Base-by-base conservation (phyloP, 768 basidiomycete genomes). In the Tricholoma terreum region DNA sequence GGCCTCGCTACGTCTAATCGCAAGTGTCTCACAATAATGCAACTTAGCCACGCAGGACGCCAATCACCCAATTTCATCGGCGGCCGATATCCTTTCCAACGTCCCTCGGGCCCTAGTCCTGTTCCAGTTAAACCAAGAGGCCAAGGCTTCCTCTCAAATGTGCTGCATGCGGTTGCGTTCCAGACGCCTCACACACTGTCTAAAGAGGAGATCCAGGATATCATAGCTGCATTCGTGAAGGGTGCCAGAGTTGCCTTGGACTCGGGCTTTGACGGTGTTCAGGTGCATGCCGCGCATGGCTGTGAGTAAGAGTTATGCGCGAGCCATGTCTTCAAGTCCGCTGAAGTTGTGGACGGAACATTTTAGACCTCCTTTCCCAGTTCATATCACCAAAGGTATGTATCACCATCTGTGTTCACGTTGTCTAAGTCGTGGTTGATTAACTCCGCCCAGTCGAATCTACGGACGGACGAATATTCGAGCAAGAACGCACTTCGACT, bases 201-300 rank as follows among this genome's bases (percentile, higher is more conserved):
- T 0, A 34, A 72, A 2, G 54, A 62, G 0, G 90, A 94, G 42
- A 84, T 97, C 55, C 75, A 83, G 21, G 61, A 75, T 9, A 80
- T 85, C 6, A 79, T 92, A 0, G 73, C 76, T 1, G 74, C 71
- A 7, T 98, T 96, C 64, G 79, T 88, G 2, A 72, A 73, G 38
- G 90, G 87, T 5, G 90, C 93, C 0, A 65, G 71, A 40, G 63
- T 90, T 31, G 92, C 91, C 8, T 69, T 77, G 15, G 67, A 80
- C 53, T 73, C 87, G 38, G 92, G 91, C 0, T 95, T 94, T 67
- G 91, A 96, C 60, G 94, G 95, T 0, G 74, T 96, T 3, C 84
- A 97, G 65, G 59, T 98, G 9, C 95, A 97, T 68, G 87, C 78
- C 22, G 87, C 87, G 1, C 93, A 95, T 70, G 93, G 93, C 35